Evolutionary conservation across 768 basidiomycete species (phyloP), one percentile per base, ranked within the genome.

Genomic region (Lactifluus hygrophoroides): DNA sequence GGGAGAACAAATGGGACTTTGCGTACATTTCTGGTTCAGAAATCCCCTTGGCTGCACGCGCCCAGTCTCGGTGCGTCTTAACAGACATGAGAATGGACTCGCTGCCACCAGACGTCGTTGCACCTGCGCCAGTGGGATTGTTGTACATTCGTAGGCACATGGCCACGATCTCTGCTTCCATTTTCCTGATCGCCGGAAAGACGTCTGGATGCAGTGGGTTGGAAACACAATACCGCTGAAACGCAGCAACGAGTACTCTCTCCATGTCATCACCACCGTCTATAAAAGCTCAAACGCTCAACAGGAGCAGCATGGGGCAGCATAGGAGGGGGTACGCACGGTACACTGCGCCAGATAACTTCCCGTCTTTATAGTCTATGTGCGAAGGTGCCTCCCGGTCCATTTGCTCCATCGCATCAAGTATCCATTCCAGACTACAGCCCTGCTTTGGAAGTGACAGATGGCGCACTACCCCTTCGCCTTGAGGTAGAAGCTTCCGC

Each of bases 21-120:
- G 72, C 84, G 34, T 61, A 92, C 94, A 98, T 94, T 70, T 99
- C 95, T 1, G 95, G 95, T 60, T 87, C 81, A 0, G 80, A 90
- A 65, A 97, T 90, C 8, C 92, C 91, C 69, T 93, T 94, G 40
- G 85, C 84, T 1, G 75, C 79, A 45, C 79, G 74, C 6, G 91
- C 95, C 90, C 94, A 96, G 63, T 97, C 94, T 14, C 93, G 81
- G 68, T 99, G 85, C 0, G 94, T 89, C 76, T 97, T 97, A 64
- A 92, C 79, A 2, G 93, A 85, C 93, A 97, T 94, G 49, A 99
- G 76, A 65, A 98, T 97, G 21, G 88, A 90, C 69, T 99, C 95
- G 0, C 95, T 99, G 6, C 95, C 95, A 14, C 95, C 95, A 0
- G 88, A 88, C 1, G 95, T 99, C 71, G 94, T 97, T 6, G 85